phyloP scores from a whole-genome alignment of 129 eudicot species.

The Chrysanthemum seticuspe region DNA sequence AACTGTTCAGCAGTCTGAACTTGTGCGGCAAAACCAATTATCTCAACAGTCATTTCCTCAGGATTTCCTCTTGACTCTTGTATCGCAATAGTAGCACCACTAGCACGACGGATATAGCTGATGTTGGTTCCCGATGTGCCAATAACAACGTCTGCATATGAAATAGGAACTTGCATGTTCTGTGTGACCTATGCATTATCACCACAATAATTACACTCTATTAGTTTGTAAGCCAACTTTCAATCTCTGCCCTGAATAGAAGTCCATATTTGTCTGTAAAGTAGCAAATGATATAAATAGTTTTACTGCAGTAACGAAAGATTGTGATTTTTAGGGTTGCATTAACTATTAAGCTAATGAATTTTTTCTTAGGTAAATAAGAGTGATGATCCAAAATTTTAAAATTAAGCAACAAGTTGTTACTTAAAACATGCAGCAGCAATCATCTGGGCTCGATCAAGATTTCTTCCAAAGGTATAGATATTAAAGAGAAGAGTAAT shows the following conservation, averaged over 20 bases:
- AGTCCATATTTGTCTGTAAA: neutral
- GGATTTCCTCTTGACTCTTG: slow-evolving; percentile 89
- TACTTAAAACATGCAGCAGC: neutral
- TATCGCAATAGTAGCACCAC: slow-evolving; percentile 94
- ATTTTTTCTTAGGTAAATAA: neutral
- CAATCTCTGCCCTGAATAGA: neutral
- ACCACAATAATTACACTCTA: neutral
- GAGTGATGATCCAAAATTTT: neutral
- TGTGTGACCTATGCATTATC: slow-evolving; percentile 56
- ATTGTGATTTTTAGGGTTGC: too few species aligned
- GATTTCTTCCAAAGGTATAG: neutral
- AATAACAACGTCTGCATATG: slow-evolving; percentile 92
- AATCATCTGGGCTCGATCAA: neutral
- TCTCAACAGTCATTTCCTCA: slow-evolving; percentile 91
- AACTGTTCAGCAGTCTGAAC: slow-evolving; percentile 94
- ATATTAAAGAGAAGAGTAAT: slow-evolving; percentile 4
- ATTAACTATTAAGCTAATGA: too few species aligned
- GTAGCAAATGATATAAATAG: neutral
- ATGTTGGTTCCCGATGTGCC: slow-evolving; percentile 80
- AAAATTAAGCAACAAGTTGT: slow-evolving; percentile 5
- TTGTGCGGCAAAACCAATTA: slow-evolving; percentile 87
- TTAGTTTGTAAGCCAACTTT: neutral
- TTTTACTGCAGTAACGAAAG: neutral
- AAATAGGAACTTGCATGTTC: slow-evolving; percentile 86
- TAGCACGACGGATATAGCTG: slow-evolving; percentile 83